These are phyloP conservation scores for Wickerhamomyces canadensis DNA, from an alignment of 805 yeast species.

Conservation along the genomic window DNA sequence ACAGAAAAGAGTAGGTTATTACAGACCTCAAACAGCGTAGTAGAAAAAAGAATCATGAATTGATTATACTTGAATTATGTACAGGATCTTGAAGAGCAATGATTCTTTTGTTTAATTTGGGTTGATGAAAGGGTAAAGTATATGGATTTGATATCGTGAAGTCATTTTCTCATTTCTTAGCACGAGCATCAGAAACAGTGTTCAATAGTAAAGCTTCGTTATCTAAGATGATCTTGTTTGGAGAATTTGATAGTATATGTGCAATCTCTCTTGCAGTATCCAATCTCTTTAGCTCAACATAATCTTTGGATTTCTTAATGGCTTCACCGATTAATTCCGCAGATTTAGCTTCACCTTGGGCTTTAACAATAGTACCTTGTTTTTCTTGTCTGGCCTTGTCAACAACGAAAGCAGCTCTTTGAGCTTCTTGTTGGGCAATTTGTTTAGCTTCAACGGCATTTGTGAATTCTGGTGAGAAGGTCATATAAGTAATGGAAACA, in stretches of 20 bases:
- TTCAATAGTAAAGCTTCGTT: slow-evolving; percentile 88
- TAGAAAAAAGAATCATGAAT: no score
- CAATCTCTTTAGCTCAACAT: slow-evolving; percentile 92
- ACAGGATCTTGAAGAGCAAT: not conserved
- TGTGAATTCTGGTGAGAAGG: slow-evolving; percentile 96
- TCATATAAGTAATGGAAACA: slow-evolving; percentile 94
- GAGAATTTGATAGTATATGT: slow-evolving; percentile 72
- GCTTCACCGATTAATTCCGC: slow-evolving; percentile 99
- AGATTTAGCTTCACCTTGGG: slow-evolving; percentile 97
- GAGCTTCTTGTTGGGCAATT: slow-evolving; percentile 99
- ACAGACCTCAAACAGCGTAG: no score
- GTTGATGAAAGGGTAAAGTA: not conserved
- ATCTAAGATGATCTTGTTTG: slow-evolving; percentile 87
- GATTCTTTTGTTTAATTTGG: no score
- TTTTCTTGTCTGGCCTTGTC: slow-evolving; percentile 97
- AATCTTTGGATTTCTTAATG: slow-evolving; percentile 91
- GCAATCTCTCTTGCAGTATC: slow-evolving; percentile 98
- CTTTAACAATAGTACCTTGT: slow-evolving; percentile 93
- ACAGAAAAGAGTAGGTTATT: no score
- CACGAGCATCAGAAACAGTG: slow-evolving; percentile 76
- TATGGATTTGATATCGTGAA: not conserved
- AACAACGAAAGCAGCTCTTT: slow-evolving; percentile 94
- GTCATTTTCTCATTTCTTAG: slow-evolving; percentile 19
- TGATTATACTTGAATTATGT: no score
- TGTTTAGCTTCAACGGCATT: slow-evolving; percentile 98